Percentiles rank a stretch among this genome's conserved stretches.
Evolutionary conservation across 768 basidiomycete species (phyloP).

Genomic region (Postia placenta): DNA sequence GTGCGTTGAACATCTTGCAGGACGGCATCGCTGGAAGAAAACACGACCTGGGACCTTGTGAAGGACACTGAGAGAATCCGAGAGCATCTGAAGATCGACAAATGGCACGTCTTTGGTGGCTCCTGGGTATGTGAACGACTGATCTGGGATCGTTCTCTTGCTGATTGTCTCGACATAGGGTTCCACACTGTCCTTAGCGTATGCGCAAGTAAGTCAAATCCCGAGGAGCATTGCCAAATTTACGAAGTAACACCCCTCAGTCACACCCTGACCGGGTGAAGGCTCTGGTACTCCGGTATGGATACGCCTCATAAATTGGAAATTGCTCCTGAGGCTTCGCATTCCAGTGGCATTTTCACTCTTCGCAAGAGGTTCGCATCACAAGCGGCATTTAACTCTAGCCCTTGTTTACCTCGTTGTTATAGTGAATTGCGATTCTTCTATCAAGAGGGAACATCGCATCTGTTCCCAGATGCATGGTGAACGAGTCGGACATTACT

Average conservation of each 20-base stretch:
- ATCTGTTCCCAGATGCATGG: conserved; percentile 88
- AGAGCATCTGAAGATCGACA: conserved; percentile 67
- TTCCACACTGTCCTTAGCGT: conserved; percentile 79
- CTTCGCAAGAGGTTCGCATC: conserved; percentile 67
- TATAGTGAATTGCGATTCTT: conserved; percentile 80
- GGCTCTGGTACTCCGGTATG: conserved; percentile 69
- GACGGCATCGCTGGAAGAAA: conserved; percentile 52
- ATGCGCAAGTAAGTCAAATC: conserved; percentile 78
- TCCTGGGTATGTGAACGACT: conserved; percentile 59
- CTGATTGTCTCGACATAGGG: conserved; percentile 43
- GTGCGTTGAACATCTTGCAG: background rate
- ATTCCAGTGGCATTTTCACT: conserved; percentile 77
- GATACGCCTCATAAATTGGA: background rate
- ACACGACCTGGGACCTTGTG: conserved; percentile 93
- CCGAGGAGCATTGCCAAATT: no score
- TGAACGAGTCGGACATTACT: conserved; percentile 23
- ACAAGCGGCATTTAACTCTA: no score
- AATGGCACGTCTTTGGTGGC: conserved; percentile 94
- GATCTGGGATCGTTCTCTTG: background rate
- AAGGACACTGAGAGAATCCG: conserved; percentile 84
- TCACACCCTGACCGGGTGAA: conserved; percentile 77
- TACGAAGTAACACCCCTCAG: no score
- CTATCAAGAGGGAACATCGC: conserved; percentile 82
- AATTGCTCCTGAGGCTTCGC: background rate
- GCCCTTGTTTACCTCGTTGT: background rate